phyloP scores from a whole-genome alignment of 371 early-diverging fungal species.

The Cokeromyces recurvatus region DNA sequence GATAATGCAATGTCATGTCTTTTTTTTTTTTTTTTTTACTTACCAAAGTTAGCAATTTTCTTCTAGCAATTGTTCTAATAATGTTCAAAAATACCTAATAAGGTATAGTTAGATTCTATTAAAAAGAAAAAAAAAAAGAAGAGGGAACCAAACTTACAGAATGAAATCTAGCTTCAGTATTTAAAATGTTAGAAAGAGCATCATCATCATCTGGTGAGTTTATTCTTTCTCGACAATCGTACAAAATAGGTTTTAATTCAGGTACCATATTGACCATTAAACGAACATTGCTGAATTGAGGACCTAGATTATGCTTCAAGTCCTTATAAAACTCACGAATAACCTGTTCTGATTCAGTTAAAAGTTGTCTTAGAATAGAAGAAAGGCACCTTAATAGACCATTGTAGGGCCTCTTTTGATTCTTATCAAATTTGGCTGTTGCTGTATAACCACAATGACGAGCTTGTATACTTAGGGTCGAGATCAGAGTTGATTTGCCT shows the following conservation, averaged over 20 bases:
- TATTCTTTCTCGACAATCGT: conserved; percentile 17
- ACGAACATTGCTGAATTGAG: conserved; percentile 36
- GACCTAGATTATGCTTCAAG: conserved; percentile 31
- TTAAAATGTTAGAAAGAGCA: conserved; percentile 20
- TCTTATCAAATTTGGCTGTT: conserved; percentile 39
- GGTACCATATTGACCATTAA: conserved; percentile 40
- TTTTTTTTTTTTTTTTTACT: neutral
- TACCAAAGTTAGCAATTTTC: conserved; percentile 39
- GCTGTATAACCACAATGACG: conserved; percentile 40
- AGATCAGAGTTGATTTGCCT: conserved; percentile 36
- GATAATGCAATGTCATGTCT: neutral
- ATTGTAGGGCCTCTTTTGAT: conserved; percentile 40
- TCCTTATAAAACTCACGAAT: conserved; percentile 35
- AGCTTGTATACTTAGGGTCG: conserved; percentile 28
- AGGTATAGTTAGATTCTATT: no score
- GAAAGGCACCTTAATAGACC: conserved; percentile 38
- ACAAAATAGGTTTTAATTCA: conserved; percentile 35
- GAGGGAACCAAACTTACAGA: conserved; percentile 18
- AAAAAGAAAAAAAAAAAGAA: neutral
- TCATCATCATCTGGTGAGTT: conserved; percentile 23
- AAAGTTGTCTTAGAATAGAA: conserved; percentile 31
- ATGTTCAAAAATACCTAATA: conserved; percentile 42
- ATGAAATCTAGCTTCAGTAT: conserved; percentile 36
- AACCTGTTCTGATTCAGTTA: conserved; percentile 39
- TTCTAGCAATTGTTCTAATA: conserved; percentile 32